Percentiles rank a stretch among this genome's conserved stretches.
phyloP scores from a whole-genome alignment of 768 basidiomycete species.

The Boletus vermiculosoides region DNA sequence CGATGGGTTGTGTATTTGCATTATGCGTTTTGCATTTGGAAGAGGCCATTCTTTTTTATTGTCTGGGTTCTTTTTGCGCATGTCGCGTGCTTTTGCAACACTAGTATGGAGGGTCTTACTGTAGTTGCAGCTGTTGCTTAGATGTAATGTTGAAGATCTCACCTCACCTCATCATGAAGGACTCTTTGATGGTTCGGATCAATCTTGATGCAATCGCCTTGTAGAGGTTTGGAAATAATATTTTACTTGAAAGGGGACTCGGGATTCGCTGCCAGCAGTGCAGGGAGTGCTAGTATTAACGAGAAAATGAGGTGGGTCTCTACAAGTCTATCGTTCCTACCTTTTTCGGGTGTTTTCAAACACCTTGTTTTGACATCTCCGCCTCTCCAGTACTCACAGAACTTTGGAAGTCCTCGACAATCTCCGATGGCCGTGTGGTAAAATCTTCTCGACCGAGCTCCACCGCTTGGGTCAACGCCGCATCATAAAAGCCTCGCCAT shows the following conservation, averaged over 20 bases:
- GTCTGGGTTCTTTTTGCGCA: not conserved
- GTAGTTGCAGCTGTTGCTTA: not conserved
- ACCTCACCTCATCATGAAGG: not conserved
- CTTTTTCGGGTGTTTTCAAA: not conserved
- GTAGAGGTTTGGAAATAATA: not conserved
- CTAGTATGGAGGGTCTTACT: not conserved
- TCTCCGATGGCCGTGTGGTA: too few relatives aligned
- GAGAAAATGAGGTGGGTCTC: not conserved
- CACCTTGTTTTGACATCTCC: not conserved
- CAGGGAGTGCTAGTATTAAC: not conserved
- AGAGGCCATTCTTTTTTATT: not conserved
- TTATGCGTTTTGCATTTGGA: not conserved
- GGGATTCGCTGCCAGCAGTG: not conserved
- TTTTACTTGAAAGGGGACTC: not conserved
- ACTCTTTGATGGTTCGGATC: not conserved
- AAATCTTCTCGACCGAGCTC: too few relatives aligned
- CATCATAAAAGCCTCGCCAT: too few relatives aligned
- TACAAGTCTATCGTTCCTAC: not conserved
- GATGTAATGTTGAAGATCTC: not conserved
- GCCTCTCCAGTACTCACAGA: too few relatives aligned
- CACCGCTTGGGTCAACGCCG: too few relatives aligned
- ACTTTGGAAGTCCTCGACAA: too few relatives aligned
- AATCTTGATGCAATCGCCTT: not conserved
- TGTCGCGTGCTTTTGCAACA: not conserved
- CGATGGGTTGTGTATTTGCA: not conserved